Conservation (phyloP, 805 yeast species). For the Wickerhamomyces mucosus region DNA sequence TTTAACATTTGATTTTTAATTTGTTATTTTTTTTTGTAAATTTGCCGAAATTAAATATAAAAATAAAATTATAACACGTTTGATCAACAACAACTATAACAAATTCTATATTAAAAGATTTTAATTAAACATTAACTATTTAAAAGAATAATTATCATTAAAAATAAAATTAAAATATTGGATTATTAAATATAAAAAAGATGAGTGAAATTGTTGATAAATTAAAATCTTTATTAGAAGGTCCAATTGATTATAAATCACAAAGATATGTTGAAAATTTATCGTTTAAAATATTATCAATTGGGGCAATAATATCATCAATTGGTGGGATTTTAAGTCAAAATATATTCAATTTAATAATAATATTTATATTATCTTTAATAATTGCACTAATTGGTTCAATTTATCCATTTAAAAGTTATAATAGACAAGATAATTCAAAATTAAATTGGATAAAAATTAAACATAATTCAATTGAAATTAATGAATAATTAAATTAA, state of each 20-base stretch:
- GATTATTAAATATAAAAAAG: too few species aligned
- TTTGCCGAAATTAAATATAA: too few species aligned
- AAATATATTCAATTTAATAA: constrained; percentile 1
- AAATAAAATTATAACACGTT: too few species aligned
- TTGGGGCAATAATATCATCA: constrained; percentile 7
- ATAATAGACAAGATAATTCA: constrained; percentile 3
- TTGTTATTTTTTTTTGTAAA: too few species aligned
- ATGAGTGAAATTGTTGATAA: background rate
- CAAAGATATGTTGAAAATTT: constrained; percentile 7
- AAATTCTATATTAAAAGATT: too few species aligned
- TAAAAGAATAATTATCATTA: too few species aligned
- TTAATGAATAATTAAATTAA: too few species aligned
- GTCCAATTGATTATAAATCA: constrained; percentile 13
- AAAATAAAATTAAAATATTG: background rate
- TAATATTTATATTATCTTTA: constrained; percentile 1
- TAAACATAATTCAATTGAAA: too few species aligned
- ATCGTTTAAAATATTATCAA: constrained; percentile 2
- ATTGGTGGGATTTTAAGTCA: constrained; percentile 8
- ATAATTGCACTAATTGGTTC: constrained; percentile 5
- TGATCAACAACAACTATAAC: too few species aligned
- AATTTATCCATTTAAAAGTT: constrained; percentile 13
- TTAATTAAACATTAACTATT: too few species aligned
- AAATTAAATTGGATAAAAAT: constrained; percentile 11
- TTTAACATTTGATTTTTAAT: too few species aligned
- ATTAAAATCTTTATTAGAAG: constrained; percentile 8